Evolutionary conservation across 1,139 yeast species (phyloP), one percentile per base, ranked within the genome.

Genomic region (Suhomyces atakaporum): DNA sequence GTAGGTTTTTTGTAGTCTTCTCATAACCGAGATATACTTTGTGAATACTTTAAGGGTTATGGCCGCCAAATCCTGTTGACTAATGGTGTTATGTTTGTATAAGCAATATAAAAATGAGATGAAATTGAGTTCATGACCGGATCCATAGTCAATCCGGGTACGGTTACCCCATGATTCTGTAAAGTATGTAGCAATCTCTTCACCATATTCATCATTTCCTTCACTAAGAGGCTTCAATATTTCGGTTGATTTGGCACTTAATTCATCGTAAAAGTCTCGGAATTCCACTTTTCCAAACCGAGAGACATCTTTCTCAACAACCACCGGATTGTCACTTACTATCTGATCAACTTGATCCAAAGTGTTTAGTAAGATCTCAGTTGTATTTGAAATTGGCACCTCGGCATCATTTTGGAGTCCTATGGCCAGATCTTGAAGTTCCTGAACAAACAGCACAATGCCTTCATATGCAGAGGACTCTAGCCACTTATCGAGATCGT

Each of bases 101-200:
- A 86, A 60, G 33, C 87, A 79, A 24, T 77, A 66, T 29, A 88
- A 63, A 49, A 87, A 84, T 33, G 85, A 77, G 1, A 90, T 52
- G 53, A 92, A 90, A 56, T 89, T 90, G 42, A 92, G 69, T 58
- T 92, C 99, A 58, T 92, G 99, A 16, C 98, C 98, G 4, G 96
- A 86, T 0, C 99, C 99, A 58, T 89, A 92, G 60, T 92, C 99
- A 19, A 92, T 87, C 54, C 99, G 72, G 2, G 78, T 76, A 39
- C 87, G 68, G 54, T 88, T 81, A 0, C 98, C 98, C 81, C 90
- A 90, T 1, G 94, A 75, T 47, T 84, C 89, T 4, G 53, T 51
- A 24, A 87, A 68, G 54, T 87, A 87, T 1, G 66, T 57, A 0
- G 68, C 46, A 7, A 81, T 45, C 47, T 81, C 86, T 2, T 47